Evolutionary conservation across 805 yeast genomes (phyloP).

Genomic region (Ogataea paradorogensis): DNA sequence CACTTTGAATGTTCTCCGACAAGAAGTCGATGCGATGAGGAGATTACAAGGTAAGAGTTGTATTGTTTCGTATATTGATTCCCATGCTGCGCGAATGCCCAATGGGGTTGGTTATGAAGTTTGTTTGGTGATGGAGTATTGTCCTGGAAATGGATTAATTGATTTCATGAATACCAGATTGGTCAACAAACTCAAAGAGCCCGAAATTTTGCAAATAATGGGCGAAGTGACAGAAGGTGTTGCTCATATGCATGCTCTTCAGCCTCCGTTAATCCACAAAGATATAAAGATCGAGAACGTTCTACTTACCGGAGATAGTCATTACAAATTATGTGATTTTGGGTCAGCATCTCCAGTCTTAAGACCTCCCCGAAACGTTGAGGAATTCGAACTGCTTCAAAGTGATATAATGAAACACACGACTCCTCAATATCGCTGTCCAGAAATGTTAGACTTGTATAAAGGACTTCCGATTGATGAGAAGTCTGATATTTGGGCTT

Average conservation of each 20-base stretch:
- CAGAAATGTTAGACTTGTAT: conserved; percentile 77
- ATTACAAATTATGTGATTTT: conserved; percentile 74
- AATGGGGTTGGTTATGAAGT: conserved; percentile 66
- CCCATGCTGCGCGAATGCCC: conserved; percentile 80
- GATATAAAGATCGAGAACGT: conserved; percentile 85
- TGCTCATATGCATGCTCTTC: conserved; percentile 70
- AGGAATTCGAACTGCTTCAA: conserved; percentile 57
- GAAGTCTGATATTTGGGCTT: conserved; percentile 83
- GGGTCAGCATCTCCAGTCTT: conserved; percentile 72
- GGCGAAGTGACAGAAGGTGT: conserved; percentile 70
- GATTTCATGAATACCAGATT: conserved; percentile 77
- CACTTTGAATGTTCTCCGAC: conserved; percentile 76
- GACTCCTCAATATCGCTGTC: conserved; percentile 81
- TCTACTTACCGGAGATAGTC: conserved; percentile 53
- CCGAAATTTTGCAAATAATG: conserved; percentile 66
- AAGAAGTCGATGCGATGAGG: conserved; percentile 98
- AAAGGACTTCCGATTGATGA: conserved; percentile 73
- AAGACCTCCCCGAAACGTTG: conserved; percentile 59
- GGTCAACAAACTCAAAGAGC: conserved; percentile 61
- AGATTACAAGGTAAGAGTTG: conserved; percentile 72
- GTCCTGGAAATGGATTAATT: conserved; percentile 70
- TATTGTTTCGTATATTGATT: conserved; percentile 88
- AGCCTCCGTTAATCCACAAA: conserved; percentile 71
- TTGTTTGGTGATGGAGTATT: conserved; percentile 75
- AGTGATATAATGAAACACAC: conserved; percentile 75